Evolutionary conservation across 305 asterid genomes (phyloP), one percentile per base, ranked within the genome.

Genomic region (Fraxinus latifolia): DNA sequence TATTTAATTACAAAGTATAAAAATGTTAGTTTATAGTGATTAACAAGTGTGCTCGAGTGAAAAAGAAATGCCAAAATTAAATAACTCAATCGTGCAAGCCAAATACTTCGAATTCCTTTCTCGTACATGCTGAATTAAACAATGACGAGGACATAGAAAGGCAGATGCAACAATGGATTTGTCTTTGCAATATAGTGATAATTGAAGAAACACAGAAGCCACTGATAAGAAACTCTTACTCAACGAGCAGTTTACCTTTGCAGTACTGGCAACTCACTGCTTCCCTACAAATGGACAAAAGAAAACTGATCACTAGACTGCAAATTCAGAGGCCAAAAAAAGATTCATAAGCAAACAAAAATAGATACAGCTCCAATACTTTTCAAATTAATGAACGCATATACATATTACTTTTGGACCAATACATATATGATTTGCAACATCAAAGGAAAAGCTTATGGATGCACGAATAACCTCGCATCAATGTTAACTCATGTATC

Each of bases 201-300:
- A 81, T 15, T 32, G 79, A 81, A 70, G 44, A 83, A 81, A 79
- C 4, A 79, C n/a, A 79, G 53, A 86, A 77, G 78, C 34, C 77
- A 44, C 55, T 58, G 70, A 80, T 32, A 81, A 83, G 58, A 76
- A 39, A 58, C 33, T 7, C 72, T 53, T 68, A 79, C 78, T 73
- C 78, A 79, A 74, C 72, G 42, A 78, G 77, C 82, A 79, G 71
- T 77, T 84, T 88, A 95, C 98, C 98, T 90, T 91, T 81, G 88
- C 98, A 93, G 87, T 87, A 79, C 88, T 89, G 91, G 86, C 98
- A 95, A 87, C 90, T 89, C 70, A 93, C 97, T 81, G 96, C 98
- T 80, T 95, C 96, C 91, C 98, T 95, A 94, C 87, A 88, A 76
- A 84, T 85, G 74, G 82, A 78, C 72, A 85, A 74, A 87, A 86